Base-by-base conservation (phyloP, 2,329 filamentous ascomycete genomes). In the Aspergillus japonicus region DNA sequence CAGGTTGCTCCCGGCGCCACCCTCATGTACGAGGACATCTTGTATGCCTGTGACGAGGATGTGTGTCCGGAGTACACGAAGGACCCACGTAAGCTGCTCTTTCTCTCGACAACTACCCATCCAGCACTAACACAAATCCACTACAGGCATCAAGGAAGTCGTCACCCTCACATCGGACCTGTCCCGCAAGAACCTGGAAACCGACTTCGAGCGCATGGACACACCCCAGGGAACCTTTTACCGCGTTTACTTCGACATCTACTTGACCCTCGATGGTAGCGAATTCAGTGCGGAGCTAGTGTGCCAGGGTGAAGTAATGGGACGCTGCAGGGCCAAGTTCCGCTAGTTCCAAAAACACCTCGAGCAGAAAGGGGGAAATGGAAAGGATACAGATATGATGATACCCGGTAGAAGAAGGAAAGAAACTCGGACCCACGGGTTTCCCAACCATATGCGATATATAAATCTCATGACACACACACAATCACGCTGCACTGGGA, bases 231-330 rank as follows among this genome's bases (percentile, higher is more conserved):
- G 95, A 63, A 96, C 91, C 3, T 96, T 96, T 77, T 96, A 96
- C 82, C 88, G 92, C 64, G 83, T 86, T 50, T 85, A 85, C 75
- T 85, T 86, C 67, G 83, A 85, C 66, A 85, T 86, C 60, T 96
- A 96, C 77, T 86, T 99, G 66, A 98, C 95, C 0, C 88, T 99
- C 16, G 95, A 99, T 72, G 95, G 95, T 23, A 96, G 91, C 55
- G 95, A 99, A 76, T 98, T 99, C 82, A 98, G 95, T 69, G 95
- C 95, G 56, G 95, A 98, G 81, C 82, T 99, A 44, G 94, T 98
- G n/a, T 99, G 95, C 80, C 95, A 99, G 77, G 95, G 95, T 71
- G 95, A 98, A 78, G 92, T 99, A 66, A 99, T 98, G 95, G 95
- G 95, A 66, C 88, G 94, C 65, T 98, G 94, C 85, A 89, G 93